Conservation (phyloP, 2,329 filamentous ascomycete genomes). For the Trichoderma asperellum region DNA sequence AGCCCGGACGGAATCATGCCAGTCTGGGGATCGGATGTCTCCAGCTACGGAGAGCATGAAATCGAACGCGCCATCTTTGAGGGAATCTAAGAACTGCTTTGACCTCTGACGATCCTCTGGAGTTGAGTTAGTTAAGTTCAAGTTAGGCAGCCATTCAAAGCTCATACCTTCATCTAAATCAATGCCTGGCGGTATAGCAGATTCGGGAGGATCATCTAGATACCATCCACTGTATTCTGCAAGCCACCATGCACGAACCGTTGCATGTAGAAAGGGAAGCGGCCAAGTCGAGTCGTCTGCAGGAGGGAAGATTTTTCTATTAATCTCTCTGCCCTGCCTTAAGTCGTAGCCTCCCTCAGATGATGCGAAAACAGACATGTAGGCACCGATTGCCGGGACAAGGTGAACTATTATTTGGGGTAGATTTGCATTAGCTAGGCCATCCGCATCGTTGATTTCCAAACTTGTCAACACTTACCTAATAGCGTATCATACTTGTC, state of each 20-base stretch:
- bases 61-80: constrained; percentile 90
- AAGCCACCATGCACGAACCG: constrained; percentile 83
- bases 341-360: constrained; percentile 71
- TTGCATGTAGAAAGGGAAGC: constrained; percentile 75
- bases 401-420: constrained; percentile 66
- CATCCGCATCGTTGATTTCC: neutral
- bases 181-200: constrained; percentile 59
- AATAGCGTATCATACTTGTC: constrained; percentile 75
- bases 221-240: constrained; percentile 92
- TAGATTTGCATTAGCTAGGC: constrained; percentile 14
- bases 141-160: neutral
- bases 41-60: constrained; percentile 85
- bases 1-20: constrained; percentile 84
- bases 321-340: constrained; percentile 69
- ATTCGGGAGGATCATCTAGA: constrained; percentile 69
- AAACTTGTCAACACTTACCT: constrained; percentile 42
- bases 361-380: constrained; percentile 78
- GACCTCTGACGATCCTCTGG: constrained; percentile 71
- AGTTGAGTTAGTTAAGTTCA: constrained; percentile 35
- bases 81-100: constrained; percentile 71
- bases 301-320: constrained; percentile 67
- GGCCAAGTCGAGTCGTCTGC: constrained; percentile 72
- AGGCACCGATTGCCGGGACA: constrained; percentile 76
- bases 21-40: constrained; percentile 78
- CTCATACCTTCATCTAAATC: constrained; percentile 63